These are phyloP conservation scores for Endogone sp. DNA, from an alignment of 192 early-diverging fungal species.

Conservation along the genomic window DNA sequence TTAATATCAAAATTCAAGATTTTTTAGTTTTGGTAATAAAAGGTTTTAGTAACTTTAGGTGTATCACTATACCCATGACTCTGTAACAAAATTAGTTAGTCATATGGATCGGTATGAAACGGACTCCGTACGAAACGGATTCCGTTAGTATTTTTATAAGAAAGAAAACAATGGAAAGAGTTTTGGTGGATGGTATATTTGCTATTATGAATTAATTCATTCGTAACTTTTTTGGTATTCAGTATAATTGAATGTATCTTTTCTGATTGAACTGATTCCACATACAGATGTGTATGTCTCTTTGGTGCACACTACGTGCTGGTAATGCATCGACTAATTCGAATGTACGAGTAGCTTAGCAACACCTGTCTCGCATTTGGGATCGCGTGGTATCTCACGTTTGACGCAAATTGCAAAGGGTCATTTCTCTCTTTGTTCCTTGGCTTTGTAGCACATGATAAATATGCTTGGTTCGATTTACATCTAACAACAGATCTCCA, in stretches of 20 bases:
- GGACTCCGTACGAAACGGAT: too few species aligned
- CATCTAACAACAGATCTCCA: slow-evolving; percentile 34
- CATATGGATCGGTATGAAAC: too few species aligned
- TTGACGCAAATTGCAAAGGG: not conserved
- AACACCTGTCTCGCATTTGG: slow-evolving; percentile 69
- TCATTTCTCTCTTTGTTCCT: not conserved
- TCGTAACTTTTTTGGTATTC: too few species aligned
- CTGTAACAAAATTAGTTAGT: too few species aligned
- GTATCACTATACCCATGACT: too few species aligned
- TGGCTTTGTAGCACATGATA: slow-evolving; percentile 25
- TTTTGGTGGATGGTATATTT: slow-evolving; percentile 59
- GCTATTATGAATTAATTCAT: too few species aligned
- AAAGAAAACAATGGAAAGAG: slow-evolving; percentile 51
- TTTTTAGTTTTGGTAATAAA: too few species aligned
- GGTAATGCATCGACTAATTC: slow-evolving; percentile 60
- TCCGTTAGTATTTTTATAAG: too few species aligned
- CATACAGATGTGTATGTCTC: slow-evolving; percentile 56
- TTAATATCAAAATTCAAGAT: too few species aligned
- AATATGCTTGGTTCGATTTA: slow-evolving; percentile 19
- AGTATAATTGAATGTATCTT: too few species aligned
- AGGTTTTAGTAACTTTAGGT: too few species aligned
- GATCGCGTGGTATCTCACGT: slow-evolving; percentile 9
- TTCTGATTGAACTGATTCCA: not conserved
- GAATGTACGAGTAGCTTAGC: slow-evolving; percentile 42
- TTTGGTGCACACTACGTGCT: slow-evolving; percentile 67